Conservation (phyloP, 495 filamentous ascomycete genomes). For the Daldinia concentrica region DNA sequence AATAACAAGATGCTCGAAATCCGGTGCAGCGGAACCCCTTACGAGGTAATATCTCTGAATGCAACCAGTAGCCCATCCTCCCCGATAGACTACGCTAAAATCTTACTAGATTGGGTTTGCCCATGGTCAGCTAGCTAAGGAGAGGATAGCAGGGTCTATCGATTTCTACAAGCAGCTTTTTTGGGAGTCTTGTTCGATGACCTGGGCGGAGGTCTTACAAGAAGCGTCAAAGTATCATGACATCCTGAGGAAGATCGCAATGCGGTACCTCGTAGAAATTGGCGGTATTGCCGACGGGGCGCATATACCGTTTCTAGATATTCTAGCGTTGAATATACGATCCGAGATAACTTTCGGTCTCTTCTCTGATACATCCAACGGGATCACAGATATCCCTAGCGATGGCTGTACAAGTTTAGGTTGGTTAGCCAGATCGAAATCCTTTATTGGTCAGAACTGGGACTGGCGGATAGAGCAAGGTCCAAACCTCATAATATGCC, state of each 20-base stretch:
- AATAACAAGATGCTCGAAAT: conserved; percentile 48
- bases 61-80: background rate
- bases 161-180: conserved; percentile 43
- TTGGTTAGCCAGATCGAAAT: conserved; percentile 50
- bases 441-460: conserved; percentile 73
- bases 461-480: conserved; percentile 69
- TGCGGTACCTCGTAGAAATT: conserved; percentile 63
- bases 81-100: background rate
- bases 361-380: conserved; percentile 50
- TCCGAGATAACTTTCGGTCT: conserved; percentile 73
- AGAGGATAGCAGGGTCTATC: conserved; percentile 40
- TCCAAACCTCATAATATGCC: conserved; percentile 63
- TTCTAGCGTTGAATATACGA: conserved; percentile 72
- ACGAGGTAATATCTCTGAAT: conserved; percentile 37
- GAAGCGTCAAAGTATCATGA: conserved; percentile 39
- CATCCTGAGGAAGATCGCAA: conserved; percentile 42
- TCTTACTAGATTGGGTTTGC: conserved; percentile 38
- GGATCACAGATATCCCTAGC: conserved; percentile 20
- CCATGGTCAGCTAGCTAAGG: conserved; percentile 40
- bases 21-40: conserved; percentile 45
- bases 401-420: conserved; percentile 72
- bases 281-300: conserved; percentile 68
- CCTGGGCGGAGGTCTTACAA: conserved; percentile 42
- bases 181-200: conserved; percentile 34
- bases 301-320: conserved; percentile 60